These are phyloP conservation scores for Ilyonectria mors-panacis DNA, from an alignment of 2,329 filamentous ascomycete species.

Conservation along the genomic window DNA sequence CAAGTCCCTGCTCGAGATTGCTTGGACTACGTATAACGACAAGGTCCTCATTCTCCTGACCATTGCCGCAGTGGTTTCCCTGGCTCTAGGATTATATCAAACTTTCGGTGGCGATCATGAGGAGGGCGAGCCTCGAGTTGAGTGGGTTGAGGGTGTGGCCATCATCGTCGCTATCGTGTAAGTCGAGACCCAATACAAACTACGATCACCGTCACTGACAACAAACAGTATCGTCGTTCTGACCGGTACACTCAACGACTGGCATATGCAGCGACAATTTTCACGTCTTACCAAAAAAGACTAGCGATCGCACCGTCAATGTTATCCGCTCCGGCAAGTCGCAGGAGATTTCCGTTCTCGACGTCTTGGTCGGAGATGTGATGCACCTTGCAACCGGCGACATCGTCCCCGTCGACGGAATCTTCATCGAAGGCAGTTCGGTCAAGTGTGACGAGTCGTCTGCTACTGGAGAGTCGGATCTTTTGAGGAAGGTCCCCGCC, in stretches of 20 bases:
- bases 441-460: conserved; percentile 80
- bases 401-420: conserved; percentile 78
- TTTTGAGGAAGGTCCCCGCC: conserved; percentile 76
- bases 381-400: conserved; percentile 79
- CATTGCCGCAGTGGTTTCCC: conserved; percentile 76
- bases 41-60: conserved; percentile 80
- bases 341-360: conserved; percentile 74
- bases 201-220: conserved; percentile 18
- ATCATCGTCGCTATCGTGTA: conserved; percentile 74
- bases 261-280: conserved; percentile 78
- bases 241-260: conserved; percentile 76
- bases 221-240: conserved; percentile 68
- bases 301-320: conserved; percentile 76
- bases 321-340: conserved; percentile 77
- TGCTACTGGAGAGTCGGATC: conserved; percentile 81
- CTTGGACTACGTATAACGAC: conserved; percentile 82
- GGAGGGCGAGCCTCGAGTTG: conserved; percentile 67
- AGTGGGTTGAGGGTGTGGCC: conserved; percentile 79
- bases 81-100: conserved; percentile 80
- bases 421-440: conserved; percentile 71
- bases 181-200: conserved; percentile 54
- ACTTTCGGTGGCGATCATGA: conserved; percentile 68
- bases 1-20: conserved; percentile 71
- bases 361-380: conserved; percentile 79
- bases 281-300: conserved; percentile 72